These are phyloP conservation scores for Daucus carota DNA, from an alignment of 129 eudicot genomes.

Conservation along the genomic window DH1_v3.0 NC_030386.2:35832001-35832500, in stretches of 20 bases:
- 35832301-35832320: not conserved
- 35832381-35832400: constrained; percentile 51
- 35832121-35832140: constrained; percentile 6
- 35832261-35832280: not conserved
- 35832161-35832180: constrained; percentile 38
- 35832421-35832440: constrained; percentile 71
- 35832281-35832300: not conserved
- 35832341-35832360: constrained; percentile 3
- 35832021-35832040: no score
- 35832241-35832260: not conserved
- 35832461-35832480: not conserved
- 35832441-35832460: constrained; percentile 36
- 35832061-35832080: not conserved
- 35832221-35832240: not conserved
- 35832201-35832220: not conserved
- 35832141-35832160: constrained; percentile 79
- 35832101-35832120: not conserved
- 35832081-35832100: not conserved
- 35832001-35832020: no score
- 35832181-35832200: not conserved
- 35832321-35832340: not conserved
- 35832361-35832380: not conserved
- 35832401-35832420: constrained; percentile 88
- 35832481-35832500: not conserved
- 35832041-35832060: not conserved